Percentiles rank a stretch among this genome's conserved stretches.
Conservation (phyloP, 2,329 filamentous ascomycete species). For the Niveomyces coronatus region DNA sequence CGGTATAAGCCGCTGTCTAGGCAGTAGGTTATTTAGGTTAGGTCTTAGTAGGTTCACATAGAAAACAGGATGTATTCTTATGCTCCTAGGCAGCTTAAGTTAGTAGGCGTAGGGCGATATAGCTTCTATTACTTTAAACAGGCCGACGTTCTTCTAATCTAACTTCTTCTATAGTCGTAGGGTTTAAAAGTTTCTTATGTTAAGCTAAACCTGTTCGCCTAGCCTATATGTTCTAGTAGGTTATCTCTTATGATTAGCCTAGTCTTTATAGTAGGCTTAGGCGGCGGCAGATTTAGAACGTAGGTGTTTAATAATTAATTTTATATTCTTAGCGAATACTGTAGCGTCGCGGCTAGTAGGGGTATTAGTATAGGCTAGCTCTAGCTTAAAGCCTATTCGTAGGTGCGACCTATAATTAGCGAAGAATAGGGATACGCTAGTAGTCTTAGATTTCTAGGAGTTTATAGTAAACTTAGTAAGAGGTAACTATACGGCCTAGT, state of each 20-base stretch:
- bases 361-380: not conserved
- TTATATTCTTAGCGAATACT: not conserved
- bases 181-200: not conserved
- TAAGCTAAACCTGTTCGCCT: not conserved
- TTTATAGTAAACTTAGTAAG: not conserved
- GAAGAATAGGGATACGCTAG: not conserved
- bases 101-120: not conserved
- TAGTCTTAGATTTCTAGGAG: not conserved
- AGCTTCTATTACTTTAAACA: not conserved
- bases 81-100: not conserved
- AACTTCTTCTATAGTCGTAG: not conserved
- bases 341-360: not conserved
- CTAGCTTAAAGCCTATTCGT: not conserved
- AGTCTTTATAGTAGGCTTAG: not conserved
- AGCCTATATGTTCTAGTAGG: not conserved
- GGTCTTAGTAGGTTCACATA: not conserved
- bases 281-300: not conserved
- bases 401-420: not conserved
- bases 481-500: not conserved
- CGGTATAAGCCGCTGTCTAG: not conserved
- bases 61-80: not conserved
- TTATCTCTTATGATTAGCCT: not conserved
- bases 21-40: not conserved
- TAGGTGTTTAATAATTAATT: not conserved
- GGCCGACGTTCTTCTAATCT: not conserved